Conservation (phyloP, 2,329 filamentous ascomycete genomes). For the Scedosporium dehoogii region DNA sequence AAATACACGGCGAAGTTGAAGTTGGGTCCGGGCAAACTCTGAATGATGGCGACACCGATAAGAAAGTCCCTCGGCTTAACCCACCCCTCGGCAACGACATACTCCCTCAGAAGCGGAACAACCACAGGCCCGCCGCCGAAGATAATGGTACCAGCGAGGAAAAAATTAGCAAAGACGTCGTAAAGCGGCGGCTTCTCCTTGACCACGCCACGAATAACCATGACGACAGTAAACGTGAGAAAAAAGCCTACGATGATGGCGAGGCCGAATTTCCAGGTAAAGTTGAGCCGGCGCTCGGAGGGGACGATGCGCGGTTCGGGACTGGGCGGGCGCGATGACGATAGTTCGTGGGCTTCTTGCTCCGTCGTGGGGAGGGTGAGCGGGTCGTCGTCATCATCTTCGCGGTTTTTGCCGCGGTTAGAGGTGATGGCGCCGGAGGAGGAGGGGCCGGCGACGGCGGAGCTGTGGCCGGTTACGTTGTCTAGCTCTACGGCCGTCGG, state of each 20-base stretch:
- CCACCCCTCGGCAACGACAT: constrained; percentile 59
- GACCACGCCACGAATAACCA: constrained; percentile 37
- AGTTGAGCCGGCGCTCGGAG: constrained; percentile 21
- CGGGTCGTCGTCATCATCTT: constrained; percentile 2
- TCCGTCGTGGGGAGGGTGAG: constrained; percentile 4
- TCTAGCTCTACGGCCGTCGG: not conserved
- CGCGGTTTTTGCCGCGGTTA: constrained; percentile 7
- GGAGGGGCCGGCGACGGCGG: not conserved
- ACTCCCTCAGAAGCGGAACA: constrained; percentile 51
- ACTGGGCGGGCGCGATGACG: not conserved
- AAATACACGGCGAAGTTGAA: constrained; percentile 47
- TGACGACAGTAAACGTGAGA: constrained; percentile 43
- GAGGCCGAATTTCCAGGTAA: constrained; percentile 35
- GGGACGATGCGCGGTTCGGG: constrained; percentile 21
- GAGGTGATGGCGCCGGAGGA: not conserved
- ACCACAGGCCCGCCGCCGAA: constrained; percentile 57
- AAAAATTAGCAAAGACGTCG: constrained; percentile 61
- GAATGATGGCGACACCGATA: constrained; percentile 61
- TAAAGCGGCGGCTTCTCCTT: constrained; percentile 35
- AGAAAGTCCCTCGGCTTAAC: constrained; percentile 62
- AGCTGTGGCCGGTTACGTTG: not conserved
- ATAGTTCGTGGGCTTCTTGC: not conserved
- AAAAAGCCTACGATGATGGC: constrained; percentile 39
- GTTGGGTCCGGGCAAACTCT: constrained; percentile 50
- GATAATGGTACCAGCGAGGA: constrained; percentile 61